phyloP scores from a whole-genome alignment of 768 basidiomycete species.

The Lactifluus subvellereus region DNA sequence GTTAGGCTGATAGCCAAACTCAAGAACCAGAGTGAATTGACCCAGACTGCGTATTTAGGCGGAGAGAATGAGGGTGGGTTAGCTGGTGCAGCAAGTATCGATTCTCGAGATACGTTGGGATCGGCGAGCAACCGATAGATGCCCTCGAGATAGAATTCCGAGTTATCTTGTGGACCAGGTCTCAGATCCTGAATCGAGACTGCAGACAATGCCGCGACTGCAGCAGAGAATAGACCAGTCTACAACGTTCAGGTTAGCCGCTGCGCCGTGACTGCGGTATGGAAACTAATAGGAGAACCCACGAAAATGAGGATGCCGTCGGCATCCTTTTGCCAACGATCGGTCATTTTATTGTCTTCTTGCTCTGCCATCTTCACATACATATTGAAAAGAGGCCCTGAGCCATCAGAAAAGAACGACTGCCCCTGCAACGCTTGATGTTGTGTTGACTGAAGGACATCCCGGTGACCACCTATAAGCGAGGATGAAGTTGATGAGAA shows the following conservation, averaged over 20 bases:
- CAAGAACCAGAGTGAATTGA: slow-evolving; percentile 30
- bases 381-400: too few relatives aligned
- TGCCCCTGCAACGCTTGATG: too few relatives aligned
- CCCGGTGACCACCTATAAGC: too few relatives aligned
- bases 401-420: background rate
- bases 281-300: background rate
- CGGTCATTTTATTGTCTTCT: too few relatives aligned
- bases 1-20: slow-evolving; percentile 36
- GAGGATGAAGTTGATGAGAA: too few relatives aligned
- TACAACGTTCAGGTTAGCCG: background rate
- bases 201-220: slow-evolving; percentile 6
- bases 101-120: background rate
- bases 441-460: too few relatives aligned
- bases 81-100: background rate
- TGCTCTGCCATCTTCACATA: too few relatives aligned
- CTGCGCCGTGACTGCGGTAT: too few relatives aligned
- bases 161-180: slow-evolving; percentile 9
- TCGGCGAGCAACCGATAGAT: too few relatives aligned
- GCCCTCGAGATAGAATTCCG: slow-evolving; percentile 1
- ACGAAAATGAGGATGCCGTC: slow-evolving; percentile 10
- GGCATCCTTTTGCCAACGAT: background rate
- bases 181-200: slow-evolving; percentile 8
- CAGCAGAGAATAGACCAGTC: slow-evolving; percentile 8
- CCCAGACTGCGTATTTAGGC: background rate
- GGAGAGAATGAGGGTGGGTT: background rate